Conservation (phyloP, 192 early-diverging fungal genomes). For the Coemansia sp. region DNA sequence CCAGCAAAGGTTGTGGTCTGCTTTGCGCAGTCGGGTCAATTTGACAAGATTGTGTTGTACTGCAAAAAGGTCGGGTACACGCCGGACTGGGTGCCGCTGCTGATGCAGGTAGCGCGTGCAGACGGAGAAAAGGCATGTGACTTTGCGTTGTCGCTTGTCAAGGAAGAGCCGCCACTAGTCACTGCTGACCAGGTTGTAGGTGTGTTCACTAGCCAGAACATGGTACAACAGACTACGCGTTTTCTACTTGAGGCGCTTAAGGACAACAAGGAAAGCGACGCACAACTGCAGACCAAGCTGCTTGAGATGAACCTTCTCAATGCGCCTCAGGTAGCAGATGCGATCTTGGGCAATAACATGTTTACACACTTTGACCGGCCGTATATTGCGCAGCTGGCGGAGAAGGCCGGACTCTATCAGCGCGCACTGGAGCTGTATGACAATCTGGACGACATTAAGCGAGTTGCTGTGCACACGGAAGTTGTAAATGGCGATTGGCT, state of each 20-base stretch:
- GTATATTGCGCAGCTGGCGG: constrained; percentile 88
- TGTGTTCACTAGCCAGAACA: constrained; percentile 86
- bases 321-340: constrained; percentile 97
- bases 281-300: constrained; percentile 86
- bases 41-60: constrained; percentile 94
- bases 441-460: constrained; percentile 95
- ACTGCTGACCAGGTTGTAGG: constrained; percentile 89
- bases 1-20: constrained; percentile 93
- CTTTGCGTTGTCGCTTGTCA: constrained; percentile 86
- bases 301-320: constrained; percentile 98
- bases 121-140: constrained; percentile 93
- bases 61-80: constrained; percentile 91
- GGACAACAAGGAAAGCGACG: constrained; percentile 88
- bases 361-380: constrained; percentile 94
- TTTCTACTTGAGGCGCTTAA: constrained; percentile 97
- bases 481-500: constrained; percentile 87
- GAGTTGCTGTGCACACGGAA: constrained; percentile 83
- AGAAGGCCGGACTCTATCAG: constrained; percentile 97
- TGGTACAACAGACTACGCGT: constrained; percentile 95
- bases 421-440: constrained; percentile 95
- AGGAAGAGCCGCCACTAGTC: constrained; percentile 74
- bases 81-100: constrained; percentile 87
- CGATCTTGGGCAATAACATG: constrained; percentile 94
- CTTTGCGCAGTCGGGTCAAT: constrained; percentile 95
- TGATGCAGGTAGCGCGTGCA: constrained; percentile 86